A percentile compares a stretch with the other conserved stretches of the same genome.
These are phyloP conservation scores for Austroboletus niveus DNA, from an alignment of 1,284 basidiomycete species.

Conservation along the genomic window DNA sequence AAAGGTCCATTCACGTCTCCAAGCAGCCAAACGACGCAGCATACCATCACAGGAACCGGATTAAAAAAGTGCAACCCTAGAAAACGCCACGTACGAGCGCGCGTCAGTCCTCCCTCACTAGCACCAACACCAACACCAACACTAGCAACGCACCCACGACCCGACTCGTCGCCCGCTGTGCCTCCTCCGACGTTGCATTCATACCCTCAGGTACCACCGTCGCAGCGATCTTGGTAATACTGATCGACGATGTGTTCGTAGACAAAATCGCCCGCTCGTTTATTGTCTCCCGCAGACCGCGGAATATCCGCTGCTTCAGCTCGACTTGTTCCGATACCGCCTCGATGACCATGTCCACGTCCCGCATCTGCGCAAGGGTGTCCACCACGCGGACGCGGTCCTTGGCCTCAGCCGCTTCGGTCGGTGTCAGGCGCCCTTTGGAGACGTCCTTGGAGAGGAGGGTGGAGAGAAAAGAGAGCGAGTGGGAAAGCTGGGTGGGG, in stretches of 20 bases:
- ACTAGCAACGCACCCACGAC: conserved; percentile 63
- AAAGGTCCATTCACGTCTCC: not conserved
- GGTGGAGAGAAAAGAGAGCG: conserved; percentile 72
- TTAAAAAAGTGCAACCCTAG: conserved; percentile 93
- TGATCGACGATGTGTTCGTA: conserved; percentile 93
- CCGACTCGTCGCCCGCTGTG: conserved; percentile 59
- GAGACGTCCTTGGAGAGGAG: conserved; percentile 83
- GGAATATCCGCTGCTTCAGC: conserved; percentile 82
- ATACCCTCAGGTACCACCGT: conserved; percentile 61
- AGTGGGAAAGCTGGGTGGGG: conserved; percentile 63
- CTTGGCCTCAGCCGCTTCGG: conserved; percentile 74
- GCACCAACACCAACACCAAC: not conserved
- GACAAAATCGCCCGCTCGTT: conserved; percentile 81
- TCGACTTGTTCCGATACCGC: conserved; percentile 87
- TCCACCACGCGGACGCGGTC: conserved; percentile 61
- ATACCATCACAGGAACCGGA: conserved; percentile 90
- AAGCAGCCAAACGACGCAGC: conserved; percentile 15
- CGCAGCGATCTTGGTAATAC: conserved; percentile 90
- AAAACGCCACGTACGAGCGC: not conserved
- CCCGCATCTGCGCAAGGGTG: conserved; percentile 56
- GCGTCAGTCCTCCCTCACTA: not conserved
- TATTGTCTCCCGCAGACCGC: conserved; percentile 64
- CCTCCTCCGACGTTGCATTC: conserved; percentile 58
- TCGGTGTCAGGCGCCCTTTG: conserved; percentile 77
- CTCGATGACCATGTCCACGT: conserved; percentile 91